Base-by-base conservation (phyloP, 2,329 filamentous ascomycete species). In the Chalaropsis thielavioides region DNA sequence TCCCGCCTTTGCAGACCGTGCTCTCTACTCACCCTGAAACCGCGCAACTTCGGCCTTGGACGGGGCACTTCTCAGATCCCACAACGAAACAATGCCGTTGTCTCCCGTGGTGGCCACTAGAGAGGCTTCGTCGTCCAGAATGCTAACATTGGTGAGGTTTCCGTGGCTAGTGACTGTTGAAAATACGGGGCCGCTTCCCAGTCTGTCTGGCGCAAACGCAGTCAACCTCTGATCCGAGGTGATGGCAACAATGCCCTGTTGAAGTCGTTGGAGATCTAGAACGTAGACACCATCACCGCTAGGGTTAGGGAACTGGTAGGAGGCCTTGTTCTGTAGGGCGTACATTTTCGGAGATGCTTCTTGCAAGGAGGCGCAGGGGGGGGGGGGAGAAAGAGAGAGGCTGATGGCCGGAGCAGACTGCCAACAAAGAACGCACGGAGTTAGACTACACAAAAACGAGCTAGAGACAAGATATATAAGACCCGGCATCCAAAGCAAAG, bases 61-160 rank as follows among this genome's bases (percentile, higher is more conserved):
- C 0, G 73, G 70, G 10, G 78, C 74, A 40, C 74, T 76, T 67
- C 86, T 79, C 68, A 85, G 71, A 75, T 90, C 87, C 84, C 85
- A 87, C 60, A 88, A 74, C 0, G 77, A 80, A 11, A 90, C 80
- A 8, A 78, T 76, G 7, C 89, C 88, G 71, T 91, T 85, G 72
- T 87, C 82, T 59, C 89, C 89, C 0, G 87, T 83, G 0, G 88
- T 91, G 67, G 82, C 83, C 5, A 90, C 77, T 22, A 85, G 71
- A 3, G 79, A 79, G 35, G 78, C 78, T 22, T 73, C 74, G 4
- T 74, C 75, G 67, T 83, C 81, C 59, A 83, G 80, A 0, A 80
- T 76, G 63, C 80, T 79, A 38, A 89, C 75, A 68, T 82, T 83
- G 15, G 84, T 85, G 69, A 90, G 76, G 67, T 87, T 87, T 4